phyloP scores from a whole-genome alignment of 2,329 filamentous ascomycete species.

The Cladosporium velox region DNA sequence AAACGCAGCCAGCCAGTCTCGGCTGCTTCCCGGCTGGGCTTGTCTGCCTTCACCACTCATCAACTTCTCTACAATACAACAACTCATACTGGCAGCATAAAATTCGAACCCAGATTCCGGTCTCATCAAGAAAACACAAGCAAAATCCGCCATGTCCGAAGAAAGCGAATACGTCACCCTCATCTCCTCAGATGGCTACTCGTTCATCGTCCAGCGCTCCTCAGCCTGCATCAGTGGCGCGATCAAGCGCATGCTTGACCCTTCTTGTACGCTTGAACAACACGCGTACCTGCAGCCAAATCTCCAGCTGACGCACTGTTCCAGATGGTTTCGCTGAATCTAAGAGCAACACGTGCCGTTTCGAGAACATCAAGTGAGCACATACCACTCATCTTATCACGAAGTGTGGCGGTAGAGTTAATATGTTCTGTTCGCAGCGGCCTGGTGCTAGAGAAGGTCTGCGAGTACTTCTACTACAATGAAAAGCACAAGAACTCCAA shows the following conservation, averaged over 20 bases:
- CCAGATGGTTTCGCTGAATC: conserved; percentile 67
- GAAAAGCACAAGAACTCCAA: conserved; percentile 70
- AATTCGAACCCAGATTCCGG: neutral
- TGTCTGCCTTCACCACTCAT: neutral
- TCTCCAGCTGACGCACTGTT: neutral
- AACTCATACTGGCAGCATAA: neutral
- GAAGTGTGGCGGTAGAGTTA: neutral
- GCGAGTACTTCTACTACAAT: conserved; percentile 82
- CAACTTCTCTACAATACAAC: neutral
- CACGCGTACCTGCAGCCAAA: neutral
- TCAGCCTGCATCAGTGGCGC: conserved; percentile 69
- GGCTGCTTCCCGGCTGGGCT: conserved; percentile 9
- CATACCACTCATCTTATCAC: neutral
- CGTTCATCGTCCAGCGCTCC: conserved; percentile 73
- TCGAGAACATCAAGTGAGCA: conserved; percentile 73
- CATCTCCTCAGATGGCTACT: conserved; percentile 72
- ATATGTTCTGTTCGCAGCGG: conserved; percentile 53
- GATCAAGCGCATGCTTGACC: conserved; percentile 74
- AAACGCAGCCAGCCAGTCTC: neutral
- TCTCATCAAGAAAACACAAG: neutral
- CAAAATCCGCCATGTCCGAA: neutral
- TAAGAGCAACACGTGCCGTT: conserved; percentile 63
- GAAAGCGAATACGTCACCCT: conserved; percentile 68
- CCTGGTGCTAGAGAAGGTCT: conserved; percentile 75
- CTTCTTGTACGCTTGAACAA: conserved; percentile 55